phyloP scores from a whole-genome alignment of 2,329 filamentous ascomycete species.

The Fusarium nelsonii region DNA sequence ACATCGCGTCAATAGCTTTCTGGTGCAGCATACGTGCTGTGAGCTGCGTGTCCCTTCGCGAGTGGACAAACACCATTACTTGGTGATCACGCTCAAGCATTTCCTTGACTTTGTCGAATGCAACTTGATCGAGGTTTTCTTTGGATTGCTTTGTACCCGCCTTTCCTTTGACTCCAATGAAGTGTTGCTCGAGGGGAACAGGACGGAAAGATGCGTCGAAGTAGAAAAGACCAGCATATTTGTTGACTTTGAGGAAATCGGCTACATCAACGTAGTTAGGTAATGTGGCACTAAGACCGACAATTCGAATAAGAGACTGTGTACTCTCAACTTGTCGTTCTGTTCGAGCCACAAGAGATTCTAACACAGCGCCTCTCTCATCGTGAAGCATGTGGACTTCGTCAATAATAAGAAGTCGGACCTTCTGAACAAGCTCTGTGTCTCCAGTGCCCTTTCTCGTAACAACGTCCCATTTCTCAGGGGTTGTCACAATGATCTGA shows the following conservation, averaged over 20 bases:
- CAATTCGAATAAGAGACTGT: conserved; percentile 94
- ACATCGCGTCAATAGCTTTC: conserved; percentile 84
- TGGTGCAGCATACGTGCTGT: conserved; percentile 89
- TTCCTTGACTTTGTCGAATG: conserved; percentile 93
- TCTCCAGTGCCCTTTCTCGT: conserved; percentile 97
- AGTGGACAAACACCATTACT: conserved; percentile 99
- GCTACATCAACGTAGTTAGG: conserved; percentile 98
- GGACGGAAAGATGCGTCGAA: conserved; percentile 97
- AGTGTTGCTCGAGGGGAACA: conserved; percentile 96
- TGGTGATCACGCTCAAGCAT: conserved; percentile 96
- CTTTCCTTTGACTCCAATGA: conserved; percentile 95
- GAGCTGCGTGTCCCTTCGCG: conserved; percentile 90
- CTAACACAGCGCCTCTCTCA: conserved; percentile 93
- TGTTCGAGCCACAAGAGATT: conserved; percentile 94
- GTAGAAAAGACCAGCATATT: conserved; percentile 92
- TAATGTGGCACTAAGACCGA: conserved; percentile 93
- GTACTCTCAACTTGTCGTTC: conserved; percentile 98
- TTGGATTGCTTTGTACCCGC: conserved; percentile 82
- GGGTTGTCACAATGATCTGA: conserved; percentile 98
- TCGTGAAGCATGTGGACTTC: conserved; percentile 99
- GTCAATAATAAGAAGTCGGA: conserved; percentile 94
- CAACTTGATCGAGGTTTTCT: conserved; percentile 87
- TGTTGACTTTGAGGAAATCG: conserved; percentile 96
- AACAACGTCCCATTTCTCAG: conserved; percentile 99
- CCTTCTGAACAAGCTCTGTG: conserved; percentile 97